A percentile compares a stretch with the other conserved stretches of the same genome.
phyloP scores from a whole-genome alignment of 2,329 filamentous ascomycete genomes.

The Aspergillus versicolor region DNA sequence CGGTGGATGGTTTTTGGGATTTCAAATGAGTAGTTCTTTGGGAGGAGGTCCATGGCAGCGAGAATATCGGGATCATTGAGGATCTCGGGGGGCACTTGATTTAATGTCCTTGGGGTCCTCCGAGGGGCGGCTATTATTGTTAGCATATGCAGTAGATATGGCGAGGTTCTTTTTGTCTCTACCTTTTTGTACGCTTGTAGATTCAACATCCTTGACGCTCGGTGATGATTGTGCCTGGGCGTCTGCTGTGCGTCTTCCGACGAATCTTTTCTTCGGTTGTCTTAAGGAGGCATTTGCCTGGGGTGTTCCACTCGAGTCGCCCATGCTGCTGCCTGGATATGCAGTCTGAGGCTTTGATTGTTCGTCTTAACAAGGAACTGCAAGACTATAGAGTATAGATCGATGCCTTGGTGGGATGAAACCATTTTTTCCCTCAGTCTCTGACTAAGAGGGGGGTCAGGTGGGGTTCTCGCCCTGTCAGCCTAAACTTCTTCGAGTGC shows the following conservation, averaged over 20 bases:
- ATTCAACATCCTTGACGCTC: conserved; percentile 62
- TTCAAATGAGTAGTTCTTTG: conserved; percentile 97
- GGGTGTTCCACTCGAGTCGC: not conserved
- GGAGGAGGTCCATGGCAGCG: conserved; percentile 80
- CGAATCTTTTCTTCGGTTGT: conserved; percentile 89
- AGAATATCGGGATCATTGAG: conserved; percentile 82
- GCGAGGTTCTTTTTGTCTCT: conserved; percentile 17
- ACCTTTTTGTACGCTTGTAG: conserved; percentile 52
- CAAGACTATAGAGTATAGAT: not conserved
- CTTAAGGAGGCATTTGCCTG: conserved; percentile 32
- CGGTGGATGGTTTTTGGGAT: conserved; percentile 97
- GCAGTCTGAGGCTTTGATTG: not conserved
- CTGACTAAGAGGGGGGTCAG: conserved; percentile 21
- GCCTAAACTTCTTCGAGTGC: conserved; percentile 10
- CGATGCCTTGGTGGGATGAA: conserved; percentile 14
- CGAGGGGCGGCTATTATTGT: conserved; percentile 63
- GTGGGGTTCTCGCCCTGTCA: conserved; percentile 15
- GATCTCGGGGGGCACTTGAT: conserved; percentile 86
- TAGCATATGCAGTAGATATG: not conserved
- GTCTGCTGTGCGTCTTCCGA: conserved; percentile 73
- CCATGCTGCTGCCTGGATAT: conserved; percentile 9
- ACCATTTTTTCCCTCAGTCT: conserved; percentile 7
- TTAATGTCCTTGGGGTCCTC: conserved; percentile 75
- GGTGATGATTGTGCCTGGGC: conserved; percentile 53
- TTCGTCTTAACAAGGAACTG: not conserved